Evolutionary conservation across 352 stramenopile species (phyloP).

Genomic region (Phytopythium delawarense): DNA sequence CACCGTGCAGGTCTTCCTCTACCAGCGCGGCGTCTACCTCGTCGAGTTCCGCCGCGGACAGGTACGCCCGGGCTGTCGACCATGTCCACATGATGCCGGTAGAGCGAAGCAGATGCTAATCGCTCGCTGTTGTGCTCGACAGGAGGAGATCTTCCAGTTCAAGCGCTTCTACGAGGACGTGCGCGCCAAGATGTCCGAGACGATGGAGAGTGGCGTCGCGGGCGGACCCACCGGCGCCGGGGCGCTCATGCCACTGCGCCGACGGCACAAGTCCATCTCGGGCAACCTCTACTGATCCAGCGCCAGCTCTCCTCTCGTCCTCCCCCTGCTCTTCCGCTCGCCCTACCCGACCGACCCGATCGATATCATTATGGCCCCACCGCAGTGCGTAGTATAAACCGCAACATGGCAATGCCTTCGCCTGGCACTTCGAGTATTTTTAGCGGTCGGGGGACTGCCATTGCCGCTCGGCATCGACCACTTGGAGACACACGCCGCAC

Average conservation of each 20-base stretch:
- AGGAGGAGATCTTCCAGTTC: constrained; percentile 87
- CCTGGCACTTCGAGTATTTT: not conserved
- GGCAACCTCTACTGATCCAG: constrained; percentile 7
- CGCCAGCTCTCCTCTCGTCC: not conserved
- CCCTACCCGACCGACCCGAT: not conserved
- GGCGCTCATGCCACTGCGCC: constrained; percentile 26
- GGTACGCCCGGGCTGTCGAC: constrained; percentile 19
- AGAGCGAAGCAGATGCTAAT: not conserved
- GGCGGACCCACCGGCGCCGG: not conserved
- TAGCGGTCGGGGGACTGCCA: no score
- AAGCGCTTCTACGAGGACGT: constrained; percentile 87
- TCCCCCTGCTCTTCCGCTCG: no score
- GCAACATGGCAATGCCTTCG: not conserved
- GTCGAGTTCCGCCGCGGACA: constrained; percentile 78
- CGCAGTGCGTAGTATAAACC: not conserved
- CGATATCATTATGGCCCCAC: constrained; percentile 1
- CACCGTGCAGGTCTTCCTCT: constrained; percentile 79
- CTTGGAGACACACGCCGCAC: no score
- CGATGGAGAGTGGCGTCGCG: constrained; percentile 21
- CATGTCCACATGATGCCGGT: no score
- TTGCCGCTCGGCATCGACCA: no score
- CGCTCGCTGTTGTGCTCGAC: not conserved
- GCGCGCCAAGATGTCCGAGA: constrained; percentile 52
- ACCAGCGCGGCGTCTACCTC: constrained; percentile 75
- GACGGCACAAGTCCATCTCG: constrained; percentile 68